These are phyloP conservation scores for Rhizopogon vulgaris DNA, from an alignment of 768 basidiomycete species.

Conservation along the genomic window DNA sequence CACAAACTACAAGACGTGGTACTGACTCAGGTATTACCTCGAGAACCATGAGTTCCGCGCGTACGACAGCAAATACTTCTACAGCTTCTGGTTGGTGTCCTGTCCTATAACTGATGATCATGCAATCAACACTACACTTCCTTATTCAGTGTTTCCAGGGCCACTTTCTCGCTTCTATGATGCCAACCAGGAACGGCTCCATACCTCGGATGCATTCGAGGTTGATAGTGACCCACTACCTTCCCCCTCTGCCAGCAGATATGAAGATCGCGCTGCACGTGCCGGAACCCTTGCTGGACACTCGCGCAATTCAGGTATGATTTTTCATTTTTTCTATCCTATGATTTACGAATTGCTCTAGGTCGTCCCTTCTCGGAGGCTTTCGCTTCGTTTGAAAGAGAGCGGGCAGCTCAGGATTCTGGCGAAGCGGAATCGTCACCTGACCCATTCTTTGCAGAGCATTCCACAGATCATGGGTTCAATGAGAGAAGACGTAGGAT, in stretches of 20 bases:
- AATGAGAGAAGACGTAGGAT: not conserved
- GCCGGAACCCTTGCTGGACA: not conserved
- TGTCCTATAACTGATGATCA: not conserved
- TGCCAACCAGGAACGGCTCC: not conserved
- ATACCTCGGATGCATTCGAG: not conserved
- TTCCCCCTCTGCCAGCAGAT: not conserved
- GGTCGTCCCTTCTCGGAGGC: not conserved
- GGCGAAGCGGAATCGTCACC: not conserved
- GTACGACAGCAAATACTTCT: not conserved
- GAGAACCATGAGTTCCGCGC: not conserved
- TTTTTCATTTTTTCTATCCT: not conserved
- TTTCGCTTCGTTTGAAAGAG: not conserved
- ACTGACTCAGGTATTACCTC: not conserved
- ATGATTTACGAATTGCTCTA: not conserved
- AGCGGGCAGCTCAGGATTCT: not conserved
- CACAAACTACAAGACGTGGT: not conserved
- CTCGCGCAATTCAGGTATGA: not conserved
- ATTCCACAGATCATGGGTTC: not conserved
- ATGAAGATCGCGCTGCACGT: not conserved
- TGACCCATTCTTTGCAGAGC: not conserved
- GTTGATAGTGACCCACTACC: not conserved
- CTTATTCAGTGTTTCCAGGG: not conserved
- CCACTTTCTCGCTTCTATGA: not conserved
- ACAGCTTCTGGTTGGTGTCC: not conserved
- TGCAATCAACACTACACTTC: not conserved